These are phyloP conservation scores for Dillenia suffruticosa DNA, from an alignment of 164 flowering plant genomes.

Conservation along the genomic window DNA sequence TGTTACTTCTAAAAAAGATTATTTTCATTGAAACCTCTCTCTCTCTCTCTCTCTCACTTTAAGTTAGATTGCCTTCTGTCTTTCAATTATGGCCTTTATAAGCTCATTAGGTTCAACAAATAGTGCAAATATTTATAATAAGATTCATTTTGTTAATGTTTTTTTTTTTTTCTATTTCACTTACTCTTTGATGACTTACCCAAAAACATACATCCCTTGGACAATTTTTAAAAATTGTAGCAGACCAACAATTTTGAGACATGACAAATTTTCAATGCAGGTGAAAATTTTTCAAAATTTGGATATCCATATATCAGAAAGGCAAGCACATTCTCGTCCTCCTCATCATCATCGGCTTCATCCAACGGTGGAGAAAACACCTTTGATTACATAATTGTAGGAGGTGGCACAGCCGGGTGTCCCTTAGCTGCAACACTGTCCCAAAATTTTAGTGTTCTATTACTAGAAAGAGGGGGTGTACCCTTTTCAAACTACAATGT, in stretches of 20 bases:
- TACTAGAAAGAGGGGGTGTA: slow-evolving; percentile 86
- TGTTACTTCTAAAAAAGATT: no score
- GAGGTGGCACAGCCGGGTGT: slow-evolving; percentile 98
- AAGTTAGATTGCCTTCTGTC: no score
- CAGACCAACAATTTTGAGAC: no score
- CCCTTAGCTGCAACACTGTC: slow-evolving; percentile 94
- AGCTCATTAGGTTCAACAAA: no score
- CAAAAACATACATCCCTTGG: no score
- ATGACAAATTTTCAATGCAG: slow-evolving; percentile 17
- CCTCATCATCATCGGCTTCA: slow-evolving; percentile 28
- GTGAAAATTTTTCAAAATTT: slow-evolving; percentile 15
- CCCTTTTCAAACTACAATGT: slow-evolving; percentile 66
- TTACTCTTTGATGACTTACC: not conserved
- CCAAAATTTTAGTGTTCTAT: slow-evolving; percentile 61
- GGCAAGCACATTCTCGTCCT: slow-evolving; percentile 59
- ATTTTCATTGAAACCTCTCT: no score
- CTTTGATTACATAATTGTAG: slow-evolving; percentile 84
- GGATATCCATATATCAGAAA: slow-evolving; percentile 56
- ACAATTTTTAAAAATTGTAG: no score
- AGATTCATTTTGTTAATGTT: no score
- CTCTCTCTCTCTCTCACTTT: not conserved
- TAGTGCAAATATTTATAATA: no score
- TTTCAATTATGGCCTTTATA: no score
- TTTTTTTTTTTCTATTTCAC: no score
- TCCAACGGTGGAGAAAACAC: slow-evolving; percentile 11